phyloP scores from a whole-genome alignment of 1,139 yeast species.

The Suhomyces coccinellae region DNA sequence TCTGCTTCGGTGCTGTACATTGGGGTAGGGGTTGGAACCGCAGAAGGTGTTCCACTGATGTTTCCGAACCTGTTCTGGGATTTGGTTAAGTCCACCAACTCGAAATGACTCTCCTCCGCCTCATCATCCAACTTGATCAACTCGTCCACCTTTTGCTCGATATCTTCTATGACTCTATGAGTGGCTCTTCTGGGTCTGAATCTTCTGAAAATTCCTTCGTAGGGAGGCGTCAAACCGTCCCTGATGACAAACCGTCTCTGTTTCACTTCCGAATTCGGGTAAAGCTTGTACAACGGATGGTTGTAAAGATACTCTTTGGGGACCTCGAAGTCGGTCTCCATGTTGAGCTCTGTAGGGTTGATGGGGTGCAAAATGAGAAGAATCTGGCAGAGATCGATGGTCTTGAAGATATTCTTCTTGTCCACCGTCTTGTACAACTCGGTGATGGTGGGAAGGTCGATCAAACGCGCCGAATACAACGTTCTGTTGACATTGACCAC shows the following conservation, averaged over 20 bases:
- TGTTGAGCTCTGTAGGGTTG: conserved; percentile 42
- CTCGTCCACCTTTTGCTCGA: conserved; percentile 78
- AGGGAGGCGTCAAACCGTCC: conserved; percentile 86
- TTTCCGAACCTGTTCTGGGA: conserved; percentile 16
- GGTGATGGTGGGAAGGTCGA: conserved; percentile 87
- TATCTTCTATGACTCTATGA: conserved; percentile 57
- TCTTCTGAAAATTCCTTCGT: conserved; percentile 47
- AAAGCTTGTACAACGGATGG: conserved; percentile 48
- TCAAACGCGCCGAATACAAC: conserved; percentile 77
- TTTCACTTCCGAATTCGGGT: conserved; percentile 43
- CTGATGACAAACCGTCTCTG: conserved; percentile 51
- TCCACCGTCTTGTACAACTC: conserved; percentile 91
- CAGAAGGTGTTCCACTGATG: conserved; percentile 27
- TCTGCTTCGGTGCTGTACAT: conserved; percentile 21
- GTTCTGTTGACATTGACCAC: conserved; percentile 55
- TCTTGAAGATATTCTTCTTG: conserved; percentile 82
- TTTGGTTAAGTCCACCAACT: conserved; percentile 60
- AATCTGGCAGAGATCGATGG: conserved; percentile 85
- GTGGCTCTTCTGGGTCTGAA: conserved; percentile 54
- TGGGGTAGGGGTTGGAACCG: conserved; percentile 25
- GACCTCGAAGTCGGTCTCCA: conserved; percentile 43
- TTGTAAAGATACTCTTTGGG: conserved; percentile 39
- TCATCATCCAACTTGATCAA: conserved; percentile 74
- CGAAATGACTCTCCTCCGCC: conserved; percentile 80
- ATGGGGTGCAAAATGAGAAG: conserved; percentile 70